Evolutionary conservation across 179 eudicot species (phyloP), one percentile per base, ranked within the genome.

Genomic region (Pouteria campechiana): DNA sequence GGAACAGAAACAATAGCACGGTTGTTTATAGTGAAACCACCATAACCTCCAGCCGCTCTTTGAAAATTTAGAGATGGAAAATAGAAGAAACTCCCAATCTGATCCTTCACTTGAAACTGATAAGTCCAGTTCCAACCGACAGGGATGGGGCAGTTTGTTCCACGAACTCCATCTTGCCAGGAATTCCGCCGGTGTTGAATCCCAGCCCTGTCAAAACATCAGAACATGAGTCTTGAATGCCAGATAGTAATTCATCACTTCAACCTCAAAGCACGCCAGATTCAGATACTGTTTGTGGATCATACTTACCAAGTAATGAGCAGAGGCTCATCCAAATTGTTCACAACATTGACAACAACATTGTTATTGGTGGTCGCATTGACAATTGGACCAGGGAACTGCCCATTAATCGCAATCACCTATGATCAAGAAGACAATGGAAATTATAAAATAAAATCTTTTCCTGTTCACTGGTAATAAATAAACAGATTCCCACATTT

Each of bases 331-430:
- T 84, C 95, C 62, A 84, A 62, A 50, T 77, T 72, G 75, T 84
- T 84, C 57, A 44, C 60, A 33, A 84, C 87, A 70, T 84, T 81
- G 43, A 84, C 86, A 55, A 64, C 76, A 38, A 85, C 75, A 61
- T 85, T 56, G 65, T 85, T 53, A 54, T 85, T 85, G 20, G 95
- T 85, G 16, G 95, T 85, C 17, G 71, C 76, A 66, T 85, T 85
- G 29, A 81, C 61, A 16, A 69, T 54, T 41, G 78, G 76, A 41
- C 92, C 95, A 9, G 95, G 95, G 61, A 85, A 85, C 38, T 70
- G 40, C 5, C 67, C 77, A 54, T 85, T 81, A 24, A 85, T 40
- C 35, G 83, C 83, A 65, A 85, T 85, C 25, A 85, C 95, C 95
- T 85, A 31, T 39, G 5, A 45, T 20, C n/a, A n/a, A n/a, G n/a